phyloP scores from a whole-genome alignment of 2,329 filamentous ascomycete species.

The Geosmithia putterillii region DNA sequence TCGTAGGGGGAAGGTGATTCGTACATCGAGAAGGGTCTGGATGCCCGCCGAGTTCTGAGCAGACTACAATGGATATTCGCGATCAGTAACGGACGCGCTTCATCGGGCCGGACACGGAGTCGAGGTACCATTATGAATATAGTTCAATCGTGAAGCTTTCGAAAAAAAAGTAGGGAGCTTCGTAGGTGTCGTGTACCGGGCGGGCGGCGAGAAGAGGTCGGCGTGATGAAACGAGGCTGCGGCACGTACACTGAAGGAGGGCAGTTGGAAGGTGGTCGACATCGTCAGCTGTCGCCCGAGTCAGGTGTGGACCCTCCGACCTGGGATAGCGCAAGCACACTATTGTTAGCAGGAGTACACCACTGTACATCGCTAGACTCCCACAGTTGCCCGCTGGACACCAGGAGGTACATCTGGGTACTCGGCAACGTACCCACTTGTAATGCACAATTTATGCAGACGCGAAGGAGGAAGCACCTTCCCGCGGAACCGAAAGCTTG shows the following conservation, averaged over 20 bases:
- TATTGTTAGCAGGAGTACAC: background rate
- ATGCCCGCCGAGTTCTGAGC: conserved; percentile 98
- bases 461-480: background rate
- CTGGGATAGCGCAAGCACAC: background rate
- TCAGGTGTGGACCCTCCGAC: background rate
- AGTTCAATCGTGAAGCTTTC: background rate
- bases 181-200: background rate
- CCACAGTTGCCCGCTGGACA: background rate
- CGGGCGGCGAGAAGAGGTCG: background rate
- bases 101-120: background rate
- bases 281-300: background rate
- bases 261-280: background rate
- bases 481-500: background rate
- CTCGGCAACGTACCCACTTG: background rate
- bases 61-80: conserved; percentile 44
- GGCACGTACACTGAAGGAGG: background rate
- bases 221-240: background rate
- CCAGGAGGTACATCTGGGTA: background rate
- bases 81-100: conserved; percentile 4
- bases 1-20: conserved; percentile 16
- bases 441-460: background rate
- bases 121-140: background rate
- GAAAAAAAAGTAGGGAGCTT: background rate
- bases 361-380: background rate
- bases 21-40: conserved; percentile 95